Base-by-base conservation (phyloP, 2,329 filamentous ascomycete species). In the Penicillium griseofulvum region DNA sequence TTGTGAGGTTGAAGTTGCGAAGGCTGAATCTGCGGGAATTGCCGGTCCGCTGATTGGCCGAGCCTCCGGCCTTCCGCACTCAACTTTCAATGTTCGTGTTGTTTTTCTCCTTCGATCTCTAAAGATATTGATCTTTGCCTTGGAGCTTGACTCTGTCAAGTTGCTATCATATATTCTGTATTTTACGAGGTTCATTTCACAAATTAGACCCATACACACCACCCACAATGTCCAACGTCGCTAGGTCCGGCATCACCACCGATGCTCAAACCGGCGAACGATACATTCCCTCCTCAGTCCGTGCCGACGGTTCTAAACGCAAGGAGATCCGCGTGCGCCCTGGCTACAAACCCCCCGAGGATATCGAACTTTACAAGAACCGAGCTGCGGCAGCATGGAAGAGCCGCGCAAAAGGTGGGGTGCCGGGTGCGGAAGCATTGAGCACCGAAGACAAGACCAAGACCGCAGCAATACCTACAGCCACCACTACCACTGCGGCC, bases 331-430 rank as follows among this genome's bases (percentile, higher is more conserved):
- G 90, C 69, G 91, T 99, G 58, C 86, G 91, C 29, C 93, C 94
- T 0, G 95, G 94, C 51, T 99, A 97, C 76, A 87, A 87, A 33
- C 95, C 94, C 1, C 91, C 92, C 0, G 94, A 99, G 76, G 94
- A 99, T 74, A 88, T 97, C 60, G 91, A 97, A 70, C 81, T 96
- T 43, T 99, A 99, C 83, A 95, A 91, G 78, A 97, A 96, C 74
- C 87, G 90, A 54, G 91, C 87, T 1, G 92, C 92, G 47, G 89
- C 94, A 71, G 86, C 85, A 47, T 96, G 89, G 78, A 91, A 91
- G 69, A 91, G 85, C 64, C 86, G 90, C 49, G 85, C 83, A 26
- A 81, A 78, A 59, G 86, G 83, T 55, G 88, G 83, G 22, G 83
- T 96, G 5, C 90, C 91, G 4, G 93, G 93, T 24, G 89, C 91